These are phyloP conservation scores for Apiotrichum brassicae DNA, from an alignment of 1,284 basidiomycete genomes.

Conservation along the genomic window DNA sequence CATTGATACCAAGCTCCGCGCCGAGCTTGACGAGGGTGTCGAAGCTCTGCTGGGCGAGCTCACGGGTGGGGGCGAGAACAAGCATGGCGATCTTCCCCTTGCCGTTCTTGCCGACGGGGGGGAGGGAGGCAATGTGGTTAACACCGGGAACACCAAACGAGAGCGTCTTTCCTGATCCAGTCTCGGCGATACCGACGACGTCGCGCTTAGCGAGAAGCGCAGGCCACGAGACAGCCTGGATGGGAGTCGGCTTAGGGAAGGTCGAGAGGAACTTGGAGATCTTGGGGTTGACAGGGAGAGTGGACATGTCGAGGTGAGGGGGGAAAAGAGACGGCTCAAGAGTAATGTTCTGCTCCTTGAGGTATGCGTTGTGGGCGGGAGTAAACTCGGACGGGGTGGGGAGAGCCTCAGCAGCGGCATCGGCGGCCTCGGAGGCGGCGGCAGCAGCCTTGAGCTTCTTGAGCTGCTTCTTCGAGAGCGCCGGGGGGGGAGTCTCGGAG, in stretches of 20 bases:
- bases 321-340: conserved; percentile 57
- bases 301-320: conserved; percentile 72
- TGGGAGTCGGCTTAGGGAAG: conserved; percentile 87
- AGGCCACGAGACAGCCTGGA: conserved; percentile 95
- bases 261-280: conserved; percentile 59
- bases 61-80: conserved; percentile 86
- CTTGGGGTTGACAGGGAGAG: conserved; percentile 59
- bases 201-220: conserved; percentile 74
- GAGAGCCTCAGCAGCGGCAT: conserved; percentile 23
- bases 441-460: conserved; percentile 39
- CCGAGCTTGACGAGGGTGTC: conserved; percentile 74
- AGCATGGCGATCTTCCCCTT: conserved; percentile 60
- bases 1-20: conserved; percentile 66
- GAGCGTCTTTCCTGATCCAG: conserved; percentile 93
- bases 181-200: conserved; percentile 95
- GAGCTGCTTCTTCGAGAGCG: conserved; percentile 40
- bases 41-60: conserved; percentile 91
- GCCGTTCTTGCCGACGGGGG: conserved; percentile 30
- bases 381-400: conserved; percentile 30
- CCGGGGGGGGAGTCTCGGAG: conserved; percentile 3
- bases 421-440: conserved; percentile 20
- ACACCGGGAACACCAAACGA: conserved; percentile 81
- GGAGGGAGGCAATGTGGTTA: conserved; percentile 53
- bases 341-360: conserved; percentile 66
- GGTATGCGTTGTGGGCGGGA: conserved; percentile 57